These are phyloP conservation scores for Samsoniella hepiali DNA, from an alignment of 2,329 filamentous ascomycete species.

Conservation along the genomic window DNA sequence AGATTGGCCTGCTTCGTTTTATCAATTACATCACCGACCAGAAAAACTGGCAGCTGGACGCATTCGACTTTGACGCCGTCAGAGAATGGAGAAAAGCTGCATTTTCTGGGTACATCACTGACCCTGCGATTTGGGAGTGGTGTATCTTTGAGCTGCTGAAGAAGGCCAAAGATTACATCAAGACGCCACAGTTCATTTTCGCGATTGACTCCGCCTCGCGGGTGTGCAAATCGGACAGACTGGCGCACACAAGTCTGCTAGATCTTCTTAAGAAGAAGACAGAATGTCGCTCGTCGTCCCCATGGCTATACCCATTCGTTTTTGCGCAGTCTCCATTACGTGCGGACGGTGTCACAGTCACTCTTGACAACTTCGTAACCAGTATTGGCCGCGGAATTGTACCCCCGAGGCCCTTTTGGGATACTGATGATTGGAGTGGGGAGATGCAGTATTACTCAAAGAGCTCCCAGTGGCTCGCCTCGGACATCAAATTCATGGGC, in stretches of 20 bases:
- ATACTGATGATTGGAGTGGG: not conserved
- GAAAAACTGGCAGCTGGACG: not conserved
- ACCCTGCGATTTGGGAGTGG: not conserved
- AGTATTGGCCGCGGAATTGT: not conserved
- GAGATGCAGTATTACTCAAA: not conserved
- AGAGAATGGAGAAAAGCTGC: not conserved
- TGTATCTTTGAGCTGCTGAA: constrained; percentile 2
- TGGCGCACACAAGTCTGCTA: not conserved
- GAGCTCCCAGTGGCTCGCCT: not conserved
- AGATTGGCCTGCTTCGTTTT: not conserved
- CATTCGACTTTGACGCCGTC: not conserved
- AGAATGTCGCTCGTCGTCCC: not conserved
- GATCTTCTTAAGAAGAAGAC: not conserved
- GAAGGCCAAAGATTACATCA: not conserved
- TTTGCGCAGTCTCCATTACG: not conserved
- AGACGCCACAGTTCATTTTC: not conserved
- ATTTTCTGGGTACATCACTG: not conserved
- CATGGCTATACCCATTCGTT: not conserved
- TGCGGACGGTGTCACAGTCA: not conserved
- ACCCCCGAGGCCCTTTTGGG: not conserved
- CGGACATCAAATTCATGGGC: not conserved
- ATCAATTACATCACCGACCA: not conserved
- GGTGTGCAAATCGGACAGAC: not conserved
- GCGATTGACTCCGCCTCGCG: not conserved
- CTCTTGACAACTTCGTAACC: not conserved